Base-by-base conservation (phyloP, 345 rosid species). In the Mercurialis annua region DNA sequence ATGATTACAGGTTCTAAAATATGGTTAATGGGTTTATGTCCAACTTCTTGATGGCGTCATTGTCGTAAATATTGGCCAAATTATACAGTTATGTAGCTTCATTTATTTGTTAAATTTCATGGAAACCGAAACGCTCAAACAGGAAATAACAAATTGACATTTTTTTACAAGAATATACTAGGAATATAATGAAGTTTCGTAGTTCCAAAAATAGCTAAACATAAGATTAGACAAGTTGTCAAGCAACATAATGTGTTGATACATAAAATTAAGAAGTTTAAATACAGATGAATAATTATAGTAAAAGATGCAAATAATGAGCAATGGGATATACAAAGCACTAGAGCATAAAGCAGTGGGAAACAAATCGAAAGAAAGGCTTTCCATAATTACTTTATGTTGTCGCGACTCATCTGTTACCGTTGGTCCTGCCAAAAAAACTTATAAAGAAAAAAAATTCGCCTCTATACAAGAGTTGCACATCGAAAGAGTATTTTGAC, bases 361-460 rank as follows among this genome's bases (percentile, higher is more conserved):
- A 48, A 76, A 66, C 67, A 71, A 70, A 9, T 51, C 49, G 14
- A 66, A 40, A 31, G 79, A 66, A 62, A 76, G 84, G 46, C 56
- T 55, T 31, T 80, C 79, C 8, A 57, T 80, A 36, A 78, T 70
- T 34, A 82, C 81, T 2, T 77, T 80, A 71, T 78, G 81, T 68
- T 76, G 68, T 47, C 87, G 81, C 16, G 57, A 60, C 31, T 62
- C 73, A 17, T 73, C 78, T 61, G 62, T 72, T 10, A 50, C 59
- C 16, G 60, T 78, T 11, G 77, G 81, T 18, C 84, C 82, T 5
- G 81, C 81, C 5, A 43, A 43, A 59, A 62, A 72, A 69, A 47
- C 68, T 83, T 59, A 24, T 48, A 10, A 16, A 61, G 5, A 64
- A 72, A 10, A 66, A 80, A 33, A 67, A 5, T 29, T 66, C 78